phyloP scores from a whole-genome alignment of 2,329 filamentous ascomycete genomes.

The Teratosphaeria gauchensis region DNA sequence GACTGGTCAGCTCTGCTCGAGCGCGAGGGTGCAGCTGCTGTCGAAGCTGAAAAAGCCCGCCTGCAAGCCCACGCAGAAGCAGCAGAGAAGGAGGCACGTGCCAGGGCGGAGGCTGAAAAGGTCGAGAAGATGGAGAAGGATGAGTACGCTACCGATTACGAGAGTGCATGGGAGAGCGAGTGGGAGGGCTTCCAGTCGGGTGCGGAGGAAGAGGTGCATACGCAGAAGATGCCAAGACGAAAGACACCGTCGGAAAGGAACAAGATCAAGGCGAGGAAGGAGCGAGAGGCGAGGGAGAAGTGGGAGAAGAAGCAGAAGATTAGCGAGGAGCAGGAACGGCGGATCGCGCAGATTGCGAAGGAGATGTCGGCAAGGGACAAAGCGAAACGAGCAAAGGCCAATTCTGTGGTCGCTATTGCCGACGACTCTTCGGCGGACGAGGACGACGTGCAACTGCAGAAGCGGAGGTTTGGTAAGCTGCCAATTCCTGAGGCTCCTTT shows the following conservation, averaged over 20 bases:
- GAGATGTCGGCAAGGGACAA: conserved; percentile 53
- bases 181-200: conserved; percentile 48
- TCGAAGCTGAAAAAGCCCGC: conserved; percentile 69
- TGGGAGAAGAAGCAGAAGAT: conserved; percentile 68
- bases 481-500: conserved; percentile 59
- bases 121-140: conserved; percentile 64
- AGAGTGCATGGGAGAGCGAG: conserved; percentile 88
- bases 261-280: conserved; percentile 78
- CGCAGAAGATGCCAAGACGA: conserved; percentile 62
- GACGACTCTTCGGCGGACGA: conserved; percentile 13
- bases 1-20: conserved; percentile 74
- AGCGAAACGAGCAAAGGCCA: conserved; percentile 13
- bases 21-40: conserved; percentile 65
- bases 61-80: conserved; percentile 59
- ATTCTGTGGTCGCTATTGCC: conserved; percentile 6
- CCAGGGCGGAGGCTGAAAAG: conserved; percentile 62
- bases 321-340: conserved; percentile 60
- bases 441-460: conserved; percentile 43
- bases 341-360: conserved; percentile 60
- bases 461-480: conserved; percentile 63
- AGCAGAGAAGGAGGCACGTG: conserved; percentile 56
- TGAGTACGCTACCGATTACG: conserved; percentile 51
- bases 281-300: conserved; percentile 66
- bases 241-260: conserved; percentile 85
- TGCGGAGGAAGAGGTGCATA: conserved; percentile 49